phyloP scores from a whole-genome alignment of 2,329 filamentous ascomycete genomes.

The Trichoderma sp. region DNA sequence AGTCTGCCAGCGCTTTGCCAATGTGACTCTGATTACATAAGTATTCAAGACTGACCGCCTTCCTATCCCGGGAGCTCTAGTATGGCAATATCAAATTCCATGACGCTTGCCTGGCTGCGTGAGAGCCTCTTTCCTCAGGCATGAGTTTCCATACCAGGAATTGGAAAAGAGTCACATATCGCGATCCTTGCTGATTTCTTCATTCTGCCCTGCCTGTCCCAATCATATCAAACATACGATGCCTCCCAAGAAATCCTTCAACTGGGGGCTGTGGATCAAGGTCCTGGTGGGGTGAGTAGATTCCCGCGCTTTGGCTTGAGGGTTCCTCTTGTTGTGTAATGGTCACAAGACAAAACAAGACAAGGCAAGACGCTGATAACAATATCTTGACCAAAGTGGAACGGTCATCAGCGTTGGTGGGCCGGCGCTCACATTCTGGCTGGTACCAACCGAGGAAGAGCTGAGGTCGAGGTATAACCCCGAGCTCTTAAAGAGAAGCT shows the following conservation, averaged over 20 bases:
- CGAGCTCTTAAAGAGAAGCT: conserved; percentile 81
- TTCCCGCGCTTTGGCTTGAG: conserved; percentile 14
- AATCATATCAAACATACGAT: conserved; percentile 22
- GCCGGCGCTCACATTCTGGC: conserved; percentile 75
- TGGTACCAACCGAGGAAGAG: conserved; percentile 85
- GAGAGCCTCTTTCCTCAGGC: conserved; percentile 2
- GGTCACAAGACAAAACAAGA: conserved; percentile 10
- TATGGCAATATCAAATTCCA: conserved; percentile 14
- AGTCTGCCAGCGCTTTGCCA: no score
- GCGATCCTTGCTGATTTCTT: not conserved
- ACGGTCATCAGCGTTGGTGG: conserved; percentile 73
- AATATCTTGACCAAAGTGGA: conserved; percentile 52
- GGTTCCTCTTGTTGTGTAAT: not conserved
- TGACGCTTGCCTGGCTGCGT: conserved; percentile 1
- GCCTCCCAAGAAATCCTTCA: conserved; percentile 46
- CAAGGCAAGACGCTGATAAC: conserved; percentile 12
- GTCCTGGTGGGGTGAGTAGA: conserved; percentile 64
- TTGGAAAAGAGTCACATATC: not conserved
- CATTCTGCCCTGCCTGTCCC: not conserved
- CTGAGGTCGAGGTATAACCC: conserved; percentile 90
- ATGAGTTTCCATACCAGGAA: not conserved
- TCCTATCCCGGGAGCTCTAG: not conserved
- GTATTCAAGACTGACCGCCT: not conserved
- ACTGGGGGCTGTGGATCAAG: conserved; percentile 62
- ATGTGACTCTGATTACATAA: not conserved